Percentiles rank a stretch among this genome's conserved stretches.
phyloP scores from a whole-genome alignment of 345 rosid genomes.

The Toxicodendron radicans region DNA sequence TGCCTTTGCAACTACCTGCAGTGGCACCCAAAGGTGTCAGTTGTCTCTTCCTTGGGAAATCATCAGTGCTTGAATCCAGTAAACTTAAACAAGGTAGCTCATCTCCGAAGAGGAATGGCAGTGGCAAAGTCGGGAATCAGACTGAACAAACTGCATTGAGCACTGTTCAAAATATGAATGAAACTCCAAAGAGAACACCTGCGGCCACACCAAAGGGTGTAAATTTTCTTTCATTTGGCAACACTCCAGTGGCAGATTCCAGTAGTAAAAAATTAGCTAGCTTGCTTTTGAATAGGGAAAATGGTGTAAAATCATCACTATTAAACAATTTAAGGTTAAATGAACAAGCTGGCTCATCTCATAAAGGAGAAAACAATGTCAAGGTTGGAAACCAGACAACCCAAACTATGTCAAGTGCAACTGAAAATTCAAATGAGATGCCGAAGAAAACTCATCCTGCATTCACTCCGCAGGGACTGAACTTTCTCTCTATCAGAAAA shows the following conservation, averaged over 20 bases:
- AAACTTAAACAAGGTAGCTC: constrained; percentile 20
- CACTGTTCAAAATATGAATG: constrained; percentile 25
- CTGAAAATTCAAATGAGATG: constrained; percentile 15
- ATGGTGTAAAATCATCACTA: constrained; percentile 16
- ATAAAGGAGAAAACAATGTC: background rate
- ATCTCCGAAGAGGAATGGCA: constrained; percentile 22
- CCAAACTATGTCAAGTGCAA: constrained; percentile 14
- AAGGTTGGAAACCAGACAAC: constrained; percentile 18
- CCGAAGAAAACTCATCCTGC: constrained; percentile 25
- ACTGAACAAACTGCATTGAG: constrained; percentile 27
- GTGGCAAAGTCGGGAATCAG: constrained; percentile 22
- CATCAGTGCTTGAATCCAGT: constrained; percentile 22
- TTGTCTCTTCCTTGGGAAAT: constrained; percentile 37
- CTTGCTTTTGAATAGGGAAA: constrained; percentile 17
- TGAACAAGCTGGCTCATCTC: constrained; percentile 15
- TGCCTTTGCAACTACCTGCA: constrained; percentile 20
- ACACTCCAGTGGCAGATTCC: constrained; percentile 29
- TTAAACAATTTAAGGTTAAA: constrained; percentile 5
- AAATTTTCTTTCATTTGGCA: constrained; percentile 64
- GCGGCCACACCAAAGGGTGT: constrained; percentile 34
- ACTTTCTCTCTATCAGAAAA: constrained; percentile 16
- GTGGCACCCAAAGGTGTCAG: constrained; percentile 47
- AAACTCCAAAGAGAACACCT: constrained; percentile 19
- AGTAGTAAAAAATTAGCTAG: constrained; percentile 22
- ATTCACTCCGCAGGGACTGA: constrained; percentile 4